phyloP scores from a whole-genome alignment of 495 filamentous ascomycete species.

The Venustampulla echinocandica region DNA sequence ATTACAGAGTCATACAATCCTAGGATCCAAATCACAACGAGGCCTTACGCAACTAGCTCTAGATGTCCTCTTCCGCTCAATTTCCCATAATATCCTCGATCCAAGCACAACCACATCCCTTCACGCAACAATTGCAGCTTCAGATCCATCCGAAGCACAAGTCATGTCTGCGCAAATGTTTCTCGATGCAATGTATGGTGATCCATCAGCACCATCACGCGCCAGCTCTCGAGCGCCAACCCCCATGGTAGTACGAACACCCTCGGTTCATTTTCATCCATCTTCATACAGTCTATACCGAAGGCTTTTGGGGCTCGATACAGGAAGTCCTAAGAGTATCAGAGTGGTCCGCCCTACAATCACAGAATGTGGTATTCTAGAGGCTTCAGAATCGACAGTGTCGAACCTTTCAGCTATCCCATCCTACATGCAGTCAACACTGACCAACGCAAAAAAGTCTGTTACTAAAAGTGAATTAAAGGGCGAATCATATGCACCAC shows the following conservation, averaged over 20 bases:
- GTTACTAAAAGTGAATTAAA: conserved; percentile 21
- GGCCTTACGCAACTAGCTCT: conserved; percentile 88
- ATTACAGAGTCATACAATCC: conserved; percentile 87
- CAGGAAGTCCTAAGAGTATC: conserved; percentile 20
- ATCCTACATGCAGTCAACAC: conserved; percentile 22
- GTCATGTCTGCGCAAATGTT: conserved; percentile 70
- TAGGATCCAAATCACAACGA: conserved; percentile 76
- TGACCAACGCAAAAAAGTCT: conserved; percentile 17
- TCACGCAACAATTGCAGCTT: conserved; percentile 60
- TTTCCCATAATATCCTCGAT: conserved; percentile 58
- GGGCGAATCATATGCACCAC: conserved; percentile 22
- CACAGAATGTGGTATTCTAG: conserved; percentile 8
- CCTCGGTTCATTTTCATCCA: conserved; percentile 26
- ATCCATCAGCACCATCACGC: conserved; percentile 48
- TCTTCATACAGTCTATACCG: conserved; percentile 24
- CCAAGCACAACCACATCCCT: conserved; percentile 48
- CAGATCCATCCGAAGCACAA: conserved; percentile 76
- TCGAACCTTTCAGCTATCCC: conserved; percentile 11
- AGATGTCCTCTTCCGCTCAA: conserved; percentile 77
- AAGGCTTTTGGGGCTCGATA: conserved; percentile 7
- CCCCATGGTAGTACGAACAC: conserved; percentile 63
- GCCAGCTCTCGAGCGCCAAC: conserved; percentile 67
- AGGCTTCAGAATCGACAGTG: not conserved
- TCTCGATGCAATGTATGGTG: conserved; percentile 70
- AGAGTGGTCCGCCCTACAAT: conserved; percentile 10